Conservation (phyloP, 2,329 filamentous ascomycete species). For the Blastomyces emzantsi region DNA sequence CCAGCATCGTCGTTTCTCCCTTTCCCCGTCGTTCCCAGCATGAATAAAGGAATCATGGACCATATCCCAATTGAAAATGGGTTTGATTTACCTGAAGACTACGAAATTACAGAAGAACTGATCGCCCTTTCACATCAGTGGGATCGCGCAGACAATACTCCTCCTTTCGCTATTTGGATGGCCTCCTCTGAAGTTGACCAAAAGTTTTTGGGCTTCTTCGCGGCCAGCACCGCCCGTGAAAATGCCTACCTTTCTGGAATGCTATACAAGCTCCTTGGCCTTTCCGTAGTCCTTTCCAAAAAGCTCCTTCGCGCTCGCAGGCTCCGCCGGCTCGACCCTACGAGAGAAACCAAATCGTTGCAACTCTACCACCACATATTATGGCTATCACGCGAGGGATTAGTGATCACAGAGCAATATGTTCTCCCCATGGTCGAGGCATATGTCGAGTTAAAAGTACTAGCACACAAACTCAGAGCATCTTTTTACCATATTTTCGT, state of each 20-base stretch:
- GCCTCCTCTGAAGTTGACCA: slow-evolving; percentile 95
- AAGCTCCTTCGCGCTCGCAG: slow-evolving; percentile 77
- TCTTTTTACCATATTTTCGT: slow-evolving; percentile 97
- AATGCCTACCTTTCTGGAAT: slow-evolving; percentile 67
- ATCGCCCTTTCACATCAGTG: slow-evolving; percentile 16
- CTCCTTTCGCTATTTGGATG: slow-evolving; percentile 51
- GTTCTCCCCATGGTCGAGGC: slow-evolving; percentile 75
- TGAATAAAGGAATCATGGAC: slow-evolving; percentile 2
- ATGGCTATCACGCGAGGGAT: slow-evolving; percentile 87
- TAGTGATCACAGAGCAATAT: slow-evolving; percentile 76
- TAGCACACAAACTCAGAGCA: slow-evolving; percentile 83
- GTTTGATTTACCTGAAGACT: neutral
- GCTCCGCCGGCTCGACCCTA: slow-evolving; percentile 69
- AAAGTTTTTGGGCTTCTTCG: slow-evolving; percentile 87
- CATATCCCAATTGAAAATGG: neutral
- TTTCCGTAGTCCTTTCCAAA: slow-evolving; percentile 78
- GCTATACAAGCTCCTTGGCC: slow-evolving; percentile 82
- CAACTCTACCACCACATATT: slow-evolving; percentile 85
- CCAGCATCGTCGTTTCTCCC: neutral
- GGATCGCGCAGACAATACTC: slow-evolving; percentile 25
- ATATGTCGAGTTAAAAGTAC: slow-evolving; percentile 74
- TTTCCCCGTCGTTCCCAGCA: neutral
- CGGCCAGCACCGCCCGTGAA: slow-evolving; percentile 65
- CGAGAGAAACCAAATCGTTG: slow-evolving; percentile 68
- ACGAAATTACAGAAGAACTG: slow-evolving; percentile 12